phyloP scores from a whole-genome alignment of 768 basidiomycete species.

The Tylopilus sp. region DNA sequence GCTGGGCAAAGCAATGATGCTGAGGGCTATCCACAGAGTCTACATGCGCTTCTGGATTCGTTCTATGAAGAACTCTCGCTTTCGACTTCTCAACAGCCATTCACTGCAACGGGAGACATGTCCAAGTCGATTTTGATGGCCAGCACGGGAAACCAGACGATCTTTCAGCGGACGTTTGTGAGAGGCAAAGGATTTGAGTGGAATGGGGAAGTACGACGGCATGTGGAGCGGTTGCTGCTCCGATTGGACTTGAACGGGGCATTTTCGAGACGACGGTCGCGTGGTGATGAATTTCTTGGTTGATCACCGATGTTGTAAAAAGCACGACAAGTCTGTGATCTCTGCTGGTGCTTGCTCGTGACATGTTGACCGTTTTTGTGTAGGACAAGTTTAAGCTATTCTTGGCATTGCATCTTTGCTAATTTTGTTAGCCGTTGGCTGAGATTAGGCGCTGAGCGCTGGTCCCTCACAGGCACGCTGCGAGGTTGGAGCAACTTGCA shows the following conservation, averaged over 20 bases:
- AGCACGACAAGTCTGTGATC: no score
- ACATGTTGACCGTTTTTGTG: no score
- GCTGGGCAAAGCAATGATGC: not conserved
- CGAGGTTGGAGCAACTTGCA: no score
- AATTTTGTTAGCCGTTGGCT: no score
- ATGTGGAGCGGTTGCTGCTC: conserved; percentile 78
- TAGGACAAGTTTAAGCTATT: no score
- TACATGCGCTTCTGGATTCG: conserved; percentile 61
- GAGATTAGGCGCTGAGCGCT: no score
- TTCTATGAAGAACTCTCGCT: conserved; percentile 81
- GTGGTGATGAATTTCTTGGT: not conserved
- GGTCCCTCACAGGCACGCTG: no score
- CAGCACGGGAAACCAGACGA: conserved; percentile 46
- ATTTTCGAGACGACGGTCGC: conserved; percentile 49
- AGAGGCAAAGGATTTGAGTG: conserved; percentile 51
- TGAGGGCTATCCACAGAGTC: conserved; percentile 42
- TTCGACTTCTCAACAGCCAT: conserved; percentile 74
- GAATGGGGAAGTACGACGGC: conserved; percentile 68
- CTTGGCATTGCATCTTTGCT: no score
- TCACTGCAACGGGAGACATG: conserved; percentile 56
- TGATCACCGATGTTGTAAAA: no score
- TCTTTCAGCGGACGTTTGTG: conserved; percentile 48
- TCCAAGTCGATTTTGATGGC: conserved; percentile 70
- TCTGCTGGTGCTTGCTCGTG: no score
- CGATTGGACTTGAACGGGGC: conserved; percentile 83